Evolutionary conservation across 352 stramenopile genomes (phyloP).

Genomic region (Phytophthora lateralis): DNA sequence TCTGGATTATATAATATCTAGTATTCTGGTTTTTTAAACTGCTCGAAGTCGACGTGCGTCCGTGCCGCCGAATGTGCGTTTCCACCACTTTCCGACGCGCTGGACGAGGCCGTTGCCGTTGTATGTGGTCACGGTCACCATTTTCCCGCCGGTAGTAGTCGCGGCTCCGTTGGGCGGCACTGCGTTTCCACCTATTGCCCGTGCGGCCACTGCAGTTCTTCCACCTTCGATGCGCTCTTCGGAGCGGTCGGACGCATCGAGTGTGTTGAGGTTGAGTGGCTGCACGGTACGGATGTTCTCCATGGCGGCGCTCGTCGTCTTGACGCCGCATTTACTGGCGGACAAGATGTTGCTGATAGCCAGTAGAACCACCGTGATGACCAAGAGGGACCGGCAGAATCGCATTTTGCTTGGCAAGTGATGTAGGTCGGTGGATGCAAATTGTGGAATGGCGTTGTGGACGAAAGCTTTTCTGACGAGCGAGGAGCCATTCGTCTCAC

Average conservation of each 20-base stretch:
- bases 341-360: background rate
- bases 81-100: conserved; percentile 17
- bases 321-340: conserved; percentile 13
- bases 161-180: background rate
- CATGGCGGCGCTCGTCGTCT: background rate
- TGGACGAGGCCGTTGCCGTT: conserved; percentile 9
- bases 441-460: conserved; percentile 3
- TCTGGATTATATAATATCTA: no score
- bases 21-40: no score
- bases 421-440: conserved; percentile 5
- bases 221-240: conserved; percentile 16
- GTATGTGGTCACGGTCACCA: conserved; percentile 15
- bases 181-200: background rate
- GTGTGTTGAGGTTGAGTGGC: background rate
- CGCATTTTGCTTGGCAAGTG: conserved; percentile 11
- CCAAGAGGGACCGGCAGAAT: conserved; percentile 5
- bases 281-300: conserved; percentile 1
- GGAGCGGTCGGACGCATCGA: background rate
- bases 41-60: conserved; percentile 8
- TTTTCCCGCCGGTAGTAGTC: background rate
- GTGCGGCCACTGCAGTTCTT: background rate
- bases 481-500: background rate
- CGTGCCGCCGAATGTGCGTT: background rate
- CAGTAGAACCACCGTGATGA: conserved; percentile 10
- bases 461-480: background rate